phyloP scores from a whole-genome alignment of 2,329 filamentous ascomycete species.

The Geoglossum cookeanum region DNA sequence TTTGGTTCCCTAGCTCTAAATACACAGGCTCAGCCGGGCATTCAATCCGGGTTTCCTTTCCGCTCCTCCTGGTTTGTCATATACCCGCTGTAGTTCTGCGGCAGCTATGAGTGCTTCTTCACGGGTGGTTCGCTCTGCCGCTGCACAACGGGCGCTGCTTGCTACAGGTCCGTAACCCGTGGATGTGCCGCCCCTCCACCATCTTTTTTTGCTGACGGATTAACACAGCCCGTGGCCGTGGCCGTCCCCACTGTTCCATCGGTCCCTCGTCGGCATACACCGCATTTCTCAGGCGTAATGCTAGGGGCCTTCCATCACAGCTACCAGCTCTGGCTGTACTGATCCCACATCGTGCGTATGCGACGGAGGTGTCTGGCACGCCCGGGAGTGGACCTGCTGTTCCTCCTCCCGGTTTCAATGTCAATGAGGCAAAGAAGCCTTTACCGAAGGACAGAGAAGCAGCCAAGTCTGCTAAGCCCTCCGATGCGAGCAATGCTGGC shows the following conservation, averaged over 20 bases:
- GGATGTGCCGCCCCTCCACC: background rate
- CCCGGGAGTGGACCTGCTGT: conserved; percentile 30
- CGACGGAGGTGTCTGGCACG: conserved; percentile 37
- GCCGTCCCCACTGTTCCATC: background rate
- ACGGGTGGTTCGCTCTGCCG: conserved; percentile 18
- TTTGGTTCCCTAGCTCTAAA: no score
- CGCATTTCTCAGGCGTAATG: background rate
- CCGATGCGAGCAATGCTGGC: conserved; percentile 16
- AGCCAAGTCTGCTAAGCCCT: conserved; percentile 13
- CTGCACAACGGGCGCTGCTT: background rate
- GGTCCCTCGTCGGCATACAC: conserved; percentile 2
- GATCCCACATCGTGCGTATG: conserved; percentile 31
- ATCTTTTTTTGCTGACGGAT: background rate
- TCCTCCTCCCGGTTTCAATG: conserved; percentile 78
- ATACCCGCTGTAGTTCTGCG: background rate
- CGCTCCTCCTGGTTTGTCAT: no score
- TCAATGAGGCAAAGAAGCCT: conserved; percentile 77
- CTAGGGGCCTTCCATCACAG: background rate
- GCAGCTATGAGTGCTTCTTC: conserved; percentile 18
- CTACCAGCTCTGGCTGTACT: conserved; percentile 38
- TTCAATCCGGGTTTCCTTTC: no score
- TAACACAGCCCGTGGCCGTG: background rate
- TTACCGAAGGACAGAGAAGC: conserved; percentile 37
- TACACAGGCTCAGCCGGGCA: no score
- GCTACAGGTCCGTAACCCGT: background rate